Conservation (phyloP, 306 rosid species). For the Potentilla sterilis region DNA sequence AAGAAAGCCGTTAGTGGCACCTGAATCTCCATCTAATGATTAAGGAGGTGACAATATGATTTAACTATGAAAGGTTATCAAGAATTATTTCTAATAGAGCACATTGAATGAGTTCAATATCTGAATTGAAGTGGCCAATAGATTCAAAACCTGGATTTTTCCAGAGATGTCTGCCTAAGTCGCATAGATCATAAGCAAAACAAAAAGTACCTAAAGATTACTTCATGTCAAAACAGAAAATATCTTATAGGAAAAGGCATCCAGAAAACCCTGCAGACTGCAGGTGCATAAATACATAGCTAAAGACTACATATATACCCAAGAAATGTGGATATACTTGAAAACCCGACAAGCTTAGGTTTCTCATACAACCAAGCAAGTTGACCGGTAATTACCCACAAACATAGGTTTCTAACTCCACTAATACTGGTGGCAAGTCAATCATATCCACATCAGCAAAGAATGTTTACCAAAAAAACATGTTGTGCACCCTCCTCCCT, state of each 20-base stretch:
- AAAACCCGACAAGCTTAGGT: background rate
- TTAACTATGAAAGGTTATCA: background rate
- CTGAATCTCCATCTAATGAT: background rate
- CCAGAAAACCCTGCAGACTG: background rate
- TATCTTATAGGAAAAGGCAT: background rate
- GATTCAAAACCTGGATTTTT: background rate
- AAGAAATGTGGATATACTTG: background rate
- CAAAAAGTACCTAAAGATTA: background rate
- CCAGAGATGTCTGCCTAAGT: background rate
- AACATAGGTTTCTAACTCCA: background rate
- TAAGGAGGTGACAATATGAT: background rate
- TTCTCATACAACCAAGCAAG: background rate
- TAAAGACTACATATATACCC: background rate
- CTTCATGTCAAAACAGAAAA: background rate
- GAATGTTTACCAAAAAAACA: background rate
- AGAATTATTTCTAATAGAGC: background rate
- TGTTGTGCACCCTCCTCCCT: background rate
- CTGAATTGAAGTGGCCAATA: background rate
- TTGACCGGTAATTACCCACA: background rate
- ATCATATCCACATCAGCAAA: background rate
- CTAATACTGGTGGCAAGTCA: background rate
- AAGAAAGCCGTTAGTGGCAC: conserved; percentile 13
- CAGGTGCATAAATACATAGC: background rate
- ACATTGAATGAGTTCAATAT: background rate
- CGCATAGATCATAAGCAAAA: background rate